phyloP scores from a whole-genome alignment of 306 rosid species.

The Sicyos edulis region DNA sequence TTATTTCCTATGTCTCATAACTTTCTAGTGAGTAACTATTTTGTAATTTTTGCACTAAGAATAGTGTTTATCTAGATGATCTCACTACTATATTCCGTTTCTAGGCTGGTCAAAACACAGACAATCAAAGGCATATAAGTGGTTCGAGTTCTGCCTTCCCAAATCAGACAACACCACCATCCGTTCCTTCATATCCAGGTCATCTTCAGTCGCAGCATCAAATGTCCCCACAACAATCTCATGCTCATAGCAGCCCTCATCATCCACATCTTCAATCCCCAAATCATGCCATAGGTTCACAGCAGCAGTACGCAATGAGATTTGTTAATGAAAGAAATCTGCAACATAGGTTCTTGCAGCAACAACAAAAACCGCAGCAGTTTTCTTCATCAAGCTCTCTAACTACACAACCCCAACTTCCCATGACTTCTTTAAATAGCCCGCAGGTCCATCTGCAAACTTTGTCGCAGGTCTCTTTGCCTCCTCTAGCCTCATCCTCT shows the following conservation, averaged over 20 bases:
- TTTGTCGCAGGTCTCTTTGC: constrained; percentile 53
- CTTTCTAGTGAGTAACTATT: background rate
- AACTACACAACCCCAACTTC: constrained; percentile 53
- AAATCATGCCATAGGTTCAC: constrained; percentile 56
- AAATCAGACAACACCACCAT: constrained; percentile 59
- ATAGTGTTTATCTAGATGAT: background rate
- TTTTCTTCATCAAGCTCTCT: constrained; percentile 59
- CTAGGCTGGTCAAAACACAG: constrained; percentile 81
- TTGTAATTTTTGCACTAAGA: background rate
- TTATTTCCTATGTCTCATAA: background rate
- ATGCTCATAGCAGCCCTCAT: constrained; percentile 53
- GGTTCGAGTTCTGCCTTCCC: constrained; percentile 73
- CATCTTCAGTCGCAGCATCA: constrained; percentile 79
- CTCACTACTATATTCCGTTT: constrained; percentile 14
- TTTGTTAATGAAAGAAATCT: constrained; percentile 32
- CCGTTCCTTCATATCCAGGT: constrained; percentile 62
- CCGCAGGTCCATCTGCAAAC: constrained; percentile 62
- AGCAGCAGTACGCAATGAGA: constrained; percentile 57
- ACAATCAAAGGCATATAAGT: constrained; percentile 81
- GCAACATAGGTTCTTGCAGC: constrained; percentile 52
- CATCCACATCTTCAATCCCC: constrained; percentile 72
- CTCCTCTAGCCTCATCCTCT: constrained; percentile 57
- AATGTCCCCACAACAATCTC: constrained; percentile 67
- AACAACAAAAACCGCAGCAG: constrained; percentile 53
- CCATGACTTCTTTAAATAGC: constrained; percentile 64